Evolutionary conservation across 2,329 filamentous ascomycete genomes (phyloP), one percentile per base, ranked within the genome.

Genomic region (Ophiostoma tasmaniense): DNA sequence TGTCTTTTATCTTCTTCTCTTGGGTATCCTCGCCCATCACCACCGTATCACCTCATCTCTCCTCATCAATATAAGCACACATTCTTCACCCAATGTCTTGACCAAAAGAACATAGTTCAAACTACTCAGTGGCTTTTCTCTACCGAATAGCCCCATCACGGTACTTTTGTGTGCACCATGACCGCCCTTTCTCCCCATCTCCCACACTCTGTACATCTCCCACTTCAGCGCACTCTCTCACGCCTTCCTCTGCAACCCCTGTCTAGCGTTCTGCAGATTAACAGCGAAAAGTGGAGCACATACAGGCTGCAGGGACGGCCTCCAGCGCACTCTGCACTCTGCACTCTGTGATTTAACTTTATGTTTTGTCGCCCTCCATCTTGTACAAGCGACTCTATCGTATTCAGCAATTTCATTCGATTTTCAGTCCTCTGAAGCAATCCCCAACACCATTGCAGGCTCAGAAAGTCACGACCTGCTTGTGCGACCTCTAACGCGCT

Each of bases 201-300:
- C 50, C 17, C 39, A 45, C 39, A 45, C 14, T 20, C 39, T 45
- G 13, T 7, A 10, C n/a, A 13, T 39, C 10, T 39, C 37, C 37
- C 37, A 39, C 37, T 39, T 39, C 50, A 55, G 50, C 42, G 42
- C 42, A 55, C n/a, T 55, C 50, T n/a, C 45, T 25, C 50, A 55
- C 50, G n/a, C 50, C 50, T 55, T 25, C 30, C 30, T 37, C 59
- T 35, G 10, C 61, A 22, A 37, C 61, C 61, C 61, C 61, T 64
- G 61, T n/a, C 33, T 64, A 64, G 61, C 33, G 61, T 39, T 64
- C 61, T 64, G 61, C 33, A 64, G 61, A 64, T 64, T 64, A 64
- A 64, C 61, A 64, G 13, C 30, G 33, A 64, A 64, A 39, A 25
- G 61, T 64, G 61, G 61, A 10, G 8, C 61, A 7, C 14, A 8